Evolutionary conservation across 106 monocot species (phyloP).

Genomic region (Cymbidium sinense): DNA sequence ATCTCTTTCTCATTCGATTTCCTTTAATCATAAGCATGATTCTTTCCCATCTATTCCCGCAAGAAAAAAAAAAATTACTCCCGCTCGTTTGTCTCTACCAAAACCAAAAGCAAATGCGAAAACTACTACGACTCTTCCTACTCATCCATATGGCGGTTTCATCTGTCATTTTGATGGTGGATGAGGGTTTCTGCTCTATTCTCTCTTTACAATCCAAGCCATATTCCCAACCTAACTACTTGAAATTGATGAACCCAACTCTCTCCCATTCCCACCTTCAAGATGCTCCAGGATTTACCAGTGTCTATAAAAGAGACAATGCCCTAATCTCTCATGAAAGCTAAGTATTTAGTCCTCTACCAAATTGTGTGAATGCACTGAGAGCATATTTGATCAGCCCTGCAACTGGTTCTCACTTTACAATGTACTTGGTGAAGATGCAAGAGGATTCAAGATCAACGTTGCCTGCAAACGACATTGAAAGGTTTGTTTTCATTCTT

Average conservation of each 20-base stretch:
- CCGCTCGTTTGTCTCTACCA: too few relatives aligned
- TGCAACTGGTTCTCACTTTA: slow-evolving; percentile 82
- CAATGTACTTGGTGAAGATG: slow-evolving; percentile 95
- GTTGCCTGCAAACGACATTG: slow-evolving; percentile 55
- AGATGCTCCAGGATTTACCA: slow-evolving; percentile 92
- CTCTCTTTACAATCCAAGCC: slow-evolving; percentile 8
- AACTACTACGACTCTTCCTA: too few relatives aligned
- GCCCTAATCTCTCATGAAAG: slow-evolving; percentile 90
- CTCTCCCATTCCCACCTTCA: slow-evolving; percentile 68
- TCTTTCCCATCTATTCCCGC: too few relatives aligned
- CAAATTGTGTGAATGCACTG: slow-evolving; percentile 59
- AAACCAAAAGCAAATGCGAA: too few relatives aligned
- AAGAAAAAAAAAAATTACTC: too few relatives aligned
- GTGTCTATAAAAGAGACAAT: slow-evolving; percentile 75
- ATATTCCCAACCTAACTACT: slow-evolving; percentile 38
- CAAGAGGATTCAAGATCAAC: slow-evolving; percentile 63
- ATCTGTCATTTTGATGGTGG: not conserved
- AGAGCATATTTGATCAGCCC: slow-evolving; percentile 90
- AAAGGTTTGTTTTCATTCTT: slow-evolving; percentile 88
- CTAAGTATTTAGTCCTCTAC: slow-evolving; percentile 86
- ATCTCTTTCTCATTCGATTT: too few relatives aligned
- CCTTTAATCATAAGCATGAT: too few relatives aligned
- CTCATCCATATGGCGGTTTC: slow-evolving; percentile 5
- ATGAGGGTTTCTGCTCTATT: slow-evolving; percentile 48
- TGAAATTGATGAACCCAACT: slow-evolving; percentile 85